A percentile compares a stretch with the other conserved stretches of the same genome.
phyloP scores from a whole-genome alignment of 306 rosid species.

The Vigna mungo region DNA sequence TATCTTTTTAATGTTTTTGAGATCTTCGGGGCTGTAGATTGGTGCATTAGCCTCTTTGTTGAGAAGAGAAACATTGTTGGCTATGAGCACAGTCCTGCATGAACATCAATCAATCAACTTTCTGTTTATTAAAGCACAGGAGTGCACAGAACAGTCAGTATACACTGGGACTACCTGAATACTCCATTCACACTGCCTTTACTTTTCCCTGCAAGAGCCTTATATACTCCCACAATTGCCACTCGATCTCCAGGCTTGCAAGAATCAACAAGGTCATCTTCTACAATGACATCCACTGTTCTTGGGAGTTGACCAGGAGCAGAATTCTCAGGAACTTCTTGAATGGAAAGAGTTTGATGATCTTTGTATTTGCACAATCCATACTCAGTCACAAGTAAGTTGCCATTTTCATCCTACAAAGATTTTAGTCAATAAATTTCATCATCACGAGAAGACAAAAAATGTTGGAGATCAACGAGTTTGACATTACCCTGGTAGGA shows the following conservation, averaged over 20 bases:
- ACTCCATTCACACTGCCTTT: slow-evolving; percentile 96
- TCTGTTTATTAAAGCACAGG: slow-evolving; percentile 15
- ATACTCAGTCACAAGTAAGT: slow-evolving; percentile 91
- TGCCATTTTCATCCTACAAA: slow-evolving; percentile 87
- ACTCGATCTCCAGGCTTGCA: slow-evolving; percentile 99
- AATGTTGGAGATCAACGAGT: slow-evolving; percentile 42
- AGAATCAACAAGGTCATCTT: slow-evolving; percentile 94
- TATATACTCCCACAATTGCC: slow-evolving; percentile 86
- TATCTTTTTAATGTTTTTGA: slow-evolving; percentile 77
- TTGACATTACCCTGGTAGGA: slow-evolving; percentile 92
- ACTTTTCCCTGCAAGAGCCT: slow-evolving; percentile 91
- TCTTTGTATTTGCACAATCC: slow-evolving; percentile 96
- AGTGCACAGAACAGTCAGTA: slow-evolving; percentile 24
- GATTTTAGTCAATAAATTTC: slow-evolving; percentile 11
- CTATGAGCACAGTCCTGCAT: slow-evolving; percentile 89
- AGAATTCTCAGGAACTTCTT: slow-evolving; percentile 98
- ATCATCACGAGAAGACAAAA: slow-evolving; percentile 10
- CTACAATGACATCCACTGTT: slow-evolving; percentile 87
- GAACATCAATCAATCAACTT: slow-evolving; percentile 43
- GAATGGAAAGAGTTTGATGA: slow-evolving; percentile 94
- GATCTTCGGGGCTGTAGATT: slow-evolving; percentile 77
- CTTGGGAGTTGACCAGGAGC: slow-evolving; percentile 99
- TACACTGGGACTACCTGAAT: slow-evolving; percentile 71
- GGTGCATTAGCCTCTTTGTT: slow-evolving; percentile 99
- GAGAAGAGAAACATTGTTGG: slow-evolving; percentile 87